A percentile compares a stretch with the other conserved stretches of the same genome.
phyloP scores from a whole-genome alignment of 2,329 filamentous ascomycete genomes.

The Colletotrichum sp. region DNA sequence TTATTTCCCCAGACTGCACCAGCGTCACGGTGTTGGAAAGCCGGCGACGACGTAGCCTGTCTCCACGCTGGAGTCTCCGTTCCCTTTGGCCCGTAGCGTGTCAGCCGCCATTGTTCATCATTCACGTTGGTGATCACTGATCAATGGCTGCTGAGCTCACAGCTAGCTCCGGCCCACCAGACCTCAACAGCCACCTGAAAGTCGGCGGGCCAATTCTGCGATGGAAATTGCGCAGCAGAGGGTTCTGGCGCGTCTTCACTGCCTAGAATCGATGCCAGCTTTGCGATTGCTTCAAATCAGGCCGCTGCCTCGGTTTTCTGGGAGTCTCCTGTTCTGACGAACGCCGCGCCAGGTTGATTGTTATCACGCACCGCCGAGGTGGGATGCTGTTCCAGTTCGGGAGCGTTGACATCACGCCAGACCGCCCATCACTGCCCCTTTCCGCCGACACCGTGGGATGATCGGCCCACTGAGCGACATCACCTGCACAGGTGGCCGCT shows the following conservation, averaged over 20 bases:
- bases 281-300: not conserved
- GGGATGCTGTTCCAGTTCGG: constrained; percentile 4
- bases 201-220: not conserved
- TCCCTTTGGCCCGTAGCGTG: not conserved
- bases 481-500: not conserved
- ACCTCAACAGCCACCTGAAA: not conserved
- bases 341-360: not conserved
- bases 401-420: not conserved
- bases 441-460: not conserved
- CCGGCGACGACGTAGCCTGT: not conserved
- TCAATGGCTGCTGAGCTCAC: not conserved
- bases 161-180: not conserved
- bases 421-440: constrained; percentile 6
- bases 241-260: not conserved
- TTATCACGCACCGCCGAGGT: not conserved
- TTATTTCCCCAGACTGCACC: constrained; percentile 11
- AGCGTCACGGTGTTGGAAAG: not conserved
- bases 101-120: not conserved
- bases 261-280: not conserved
- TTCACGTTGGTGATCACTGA: not conserved
- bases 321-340: not conserved
- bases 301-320: not conserved
- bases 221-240: not conserved
- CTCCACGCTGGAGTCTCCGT: not conserved
- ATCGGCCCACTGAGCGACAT: not conserved